Base-by-base conservation (phyloP, 169 alveolate species). In the Babesia divergens region DNA sequence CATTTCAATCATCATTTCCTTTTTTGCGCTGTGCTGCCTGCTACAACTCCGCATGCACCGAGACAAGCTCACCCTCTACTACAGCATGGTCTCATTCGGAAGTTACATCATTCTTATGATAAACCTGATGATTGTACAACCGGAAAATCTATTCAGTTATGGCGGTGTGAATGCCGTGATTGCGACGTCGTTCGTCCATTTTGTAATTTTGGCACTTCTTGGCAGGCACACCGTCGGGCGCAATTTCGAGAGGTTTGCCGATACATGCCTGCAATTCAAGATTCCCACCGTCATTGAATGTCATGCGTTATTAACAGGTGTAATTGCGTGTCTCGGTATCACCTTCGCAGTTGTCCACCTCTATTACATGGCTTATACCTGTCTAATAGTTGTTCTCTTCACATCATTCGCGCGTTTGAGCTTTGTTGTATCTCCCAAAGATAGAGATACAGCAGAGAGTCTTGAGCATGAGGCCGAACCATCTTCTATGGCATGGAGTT, bases 61-160 rank as follows among this genome's bases (percentile, higher is more conserved):
- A 9, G 82, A 70, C 46, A 59, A 35, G 51, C 65, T 50, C 29
- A 70, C 82, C 22, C 40, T 70, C 44, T 16, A 70, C 43, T 58
- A n/a, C 26, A 32, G 40, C 2, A 6, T 70, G 20, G 11, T 34
- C 26, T 3, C 74, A 18, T 29, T 42, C 51, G 35, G 46, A n/a
- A 43, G 31, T 2, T 70, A 70, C 42, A 70, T 42, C 29, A 40
- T 56, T 0, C 37, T 70, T 35, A 35, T 70, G 79, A 34, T 32
- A 16, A 43, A 47, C 7, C 59, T 44, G 28, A 8, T 62, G 16
- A 24, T 62, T 24, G 72, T 62, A 37, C 47, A 62, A 4, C 60
- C 72, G 28, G 60, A 62, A n/a, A 43, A 62, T 29, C n/a, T 14
- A 14, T 29, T 62, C 18, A 62, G 13, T 18, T 47, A 62, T 24